phyloP scores from a whole-genome alignment of 768 basidiomycete species.

The Mycena sanguinolenta region DNA sequence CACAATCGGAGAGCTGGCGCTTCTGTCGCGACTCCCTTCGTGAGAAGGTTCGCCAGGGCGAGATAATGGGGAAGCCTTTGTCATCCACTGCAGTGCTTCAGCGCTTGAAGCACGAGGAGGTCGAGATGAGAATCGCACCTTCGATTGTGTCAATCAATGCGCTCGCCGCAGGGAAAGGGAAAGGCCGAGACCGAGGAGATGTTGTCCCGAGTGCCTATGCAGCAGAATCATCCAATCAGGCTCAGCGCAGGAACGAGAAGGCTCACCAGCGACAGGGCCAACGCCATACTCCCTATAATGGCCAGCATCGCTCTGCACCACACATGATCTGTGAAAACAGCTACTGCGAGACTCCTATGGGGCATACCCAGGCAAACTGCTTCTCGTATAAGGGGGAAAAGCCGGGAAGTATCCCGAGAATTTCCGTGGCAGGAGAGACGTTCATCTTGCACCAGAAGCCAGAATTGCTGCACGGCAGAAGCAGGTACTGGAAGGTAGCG shows the following conservation, averaged over 20 bases:
- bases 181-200: neutral
- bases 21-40: slow-evolving; percentile 19
- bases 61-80: neutral
- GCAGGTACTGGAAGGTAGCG: too few relatives aligned
- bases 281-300: neutral
- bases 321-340: slow-evolving; percentile 23
- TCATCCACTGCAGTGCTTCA: neutral
- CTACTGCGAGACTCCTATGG: slow-evolving; percentile 36
- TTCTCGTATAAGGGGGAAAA: slow-evolving; percentile 47
- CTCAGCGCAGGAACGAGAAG: neutral
- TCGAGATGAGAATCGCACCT: slow-evolving; percentile 7
- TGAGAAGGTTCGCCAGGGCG: slow-evolving; percentile 5
- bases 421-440: slow-evolving; percentile 8
- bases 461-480: slow-evolving; percentile 10
- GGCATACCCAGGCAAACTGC: too few relatives aligned
- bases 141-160: slow-evolving; percentile 14
- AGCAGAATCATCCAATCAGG: slow-evolving; percentile 3
- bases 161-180: neutral
- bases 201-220: slow-evolving; percentile 3
- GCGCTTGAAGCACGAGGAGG: slow-evolving; percentile 18
- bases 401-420: slow-evolving; percentile 41
- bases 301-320: neutral
- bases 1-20: neutral
- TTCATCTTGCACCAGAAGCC: slow-evolving; percentile 28
- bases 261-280: neutral